Evolutionary conservation across 306 rosid genomes (phyloP).

Genomic region (Carpinus fangiana): DNA sequence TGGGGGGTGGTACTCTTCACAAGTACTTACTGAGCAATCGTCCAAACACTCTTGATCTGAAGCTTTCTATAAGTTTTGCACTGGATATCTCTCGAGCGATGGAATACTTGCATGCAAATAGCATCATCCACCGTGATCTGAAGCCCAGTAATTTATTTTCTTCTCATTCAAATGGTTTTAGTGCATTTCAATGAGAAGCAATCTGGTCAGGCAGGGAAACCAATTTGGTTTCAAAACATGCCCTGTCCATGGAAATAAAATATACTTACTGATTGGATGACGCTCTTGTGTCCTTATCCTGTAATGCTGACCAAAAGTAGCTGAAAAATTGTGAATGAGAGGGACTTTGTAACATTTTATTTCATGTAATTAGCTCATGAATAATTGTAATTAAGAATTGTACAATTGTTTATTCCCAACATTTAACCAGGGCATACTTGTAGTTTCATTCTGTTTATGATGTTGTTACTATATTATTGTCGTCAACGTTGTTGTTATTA

Average conservation of each 20-base stretch:
- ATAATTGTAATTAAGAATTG: not conserved
- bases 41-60: constrained; percentile 37
- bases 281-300: not conserved
- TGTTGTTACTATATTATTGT: not conserved
- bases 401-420: not conserved
- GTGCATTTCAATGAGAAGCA: not conserved
- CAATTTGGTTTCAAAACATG: not conserved
- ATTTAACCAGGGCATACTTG: not conserved
- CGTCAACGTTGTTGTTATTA: not conserved
- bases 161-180: not conserved
- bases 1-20: constrained; percentile 55
- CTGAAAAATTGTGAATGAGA: not conserved
- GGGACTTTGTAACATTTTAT: not conserved
- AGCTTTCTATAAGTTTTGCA: constrained; percentile 38
- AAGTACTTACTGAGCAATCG: constrained; percentile 34
- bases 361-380: not conserved
- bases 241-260: not conserved
- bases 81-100: constrained; percentile 48
- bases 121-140: constrained; percentile 59
- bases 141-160: constrained; percentile 42
- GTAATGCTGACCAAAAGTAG: not conserved
- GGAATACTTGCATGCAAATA: constrained; percentile 51
- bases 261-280: not conserved
- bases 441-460: not conserved
- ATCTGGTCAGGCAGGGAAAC: not conserved